These are phyloP conservation scores for Pelargonium citronellum DNA, from an alignment of 441 rosid species.

Conservation along the genomic window DNA sequence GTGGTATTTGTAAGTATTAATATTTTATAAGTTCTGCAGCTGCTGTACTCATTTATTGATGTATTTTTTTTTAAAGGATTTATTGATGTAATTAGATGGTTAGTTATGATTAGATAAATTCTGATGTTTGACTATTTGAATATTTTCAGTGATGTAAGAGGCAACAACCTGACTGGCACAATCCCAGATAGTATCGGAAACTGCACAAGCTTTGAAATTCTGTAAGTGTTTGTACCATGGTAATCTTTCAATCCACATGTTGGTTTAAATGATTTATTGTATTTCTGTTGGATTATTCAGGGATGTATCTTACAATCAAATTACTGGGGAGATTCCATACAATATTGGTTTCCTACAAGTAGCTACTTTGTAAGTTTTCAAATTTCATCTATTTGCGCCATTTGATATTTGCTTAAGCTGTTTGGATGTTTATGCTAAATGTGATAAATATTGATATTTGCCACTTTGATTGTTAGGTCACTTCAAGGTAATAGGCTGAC, in stretches of 20 bases:
- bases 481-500: conserved; percentile 76
- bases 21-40: background rate
- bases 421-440: too few relatives aligned
- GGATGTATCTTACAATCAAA: conserved; percentile 78
- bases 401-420: too few relatives aligned
- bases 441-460: background rate
- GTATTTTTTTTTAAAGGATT: background rate
- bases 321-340: conserved; percentile 76
- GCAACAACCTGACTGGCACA: conserved; percentile 69
- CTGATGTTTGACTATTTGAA: too few relatives aligned
- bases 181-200: conserved; percentile 87
- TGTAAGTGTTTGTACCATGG: conserved; percentile 40
- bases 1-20: conserved; percentile 85
- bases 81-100: background rate
- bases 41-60: background rate
- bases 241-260: background rate
- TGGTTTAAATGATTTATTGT: background rate
- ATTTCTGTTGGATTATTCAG: conserved; percentile 27
- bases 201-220: conserved; percentile 84
- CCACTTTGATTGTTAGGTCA: conserved; percentile 42
- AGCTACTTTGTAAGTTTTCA: conserved; percentile 53
- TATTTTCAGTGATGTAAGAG: conserved; percentile 73
- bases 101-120: too few relatives aligned
- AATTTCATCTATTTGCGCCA: background rate
- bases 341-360: conserved; percentile 61